These are phyloP conservation scores for Eucalyptus rudis DNA, from an alignment of 345 rosid genomes.

Conservation along the genomic window DNA sequence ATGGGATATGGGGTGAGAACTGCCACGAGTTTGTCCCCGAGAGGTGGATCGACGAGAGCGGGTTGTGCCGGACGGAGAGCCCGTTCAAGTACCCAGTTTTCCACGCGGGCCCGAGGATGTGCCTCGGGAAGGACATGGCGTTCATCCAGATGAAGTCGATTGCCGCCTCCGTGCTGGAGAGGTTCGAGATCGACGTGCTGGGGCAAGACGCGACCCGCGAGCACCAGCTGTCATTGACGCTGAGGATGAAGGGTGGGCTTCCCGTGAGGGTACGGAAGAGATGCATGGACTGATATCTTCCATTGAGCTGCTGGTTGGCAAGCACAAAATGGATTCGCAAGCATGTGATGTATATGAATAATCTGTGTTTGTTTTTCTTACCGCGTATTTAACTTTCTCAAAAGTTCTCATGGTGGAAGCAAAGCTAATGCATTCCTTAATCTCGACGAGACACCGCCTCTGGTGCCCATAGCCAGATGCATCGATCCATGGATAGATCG, in stretches of 20 bases:
- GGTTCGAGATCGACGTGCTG: constrained; percentile 1
- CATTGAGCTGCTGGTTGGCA: neutral
- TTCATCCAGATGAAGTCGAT: constrained; percentile 30
- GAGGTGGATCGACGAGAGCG: constrained; percentile 16
- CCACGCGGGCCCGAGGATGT: constrained; percentile 35
- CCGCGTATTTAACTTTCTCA: neutral
- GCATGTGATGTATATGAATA: neutral
- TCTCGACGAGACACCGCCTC: neutral
- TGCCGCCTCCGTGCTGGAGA: constrained; percentile 7
- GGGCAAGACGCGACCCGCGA: neutral
- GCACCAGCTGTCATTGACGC: constrained; percentile 7
- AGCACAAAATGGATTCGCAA: neutral
- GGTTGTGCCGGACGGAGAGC: constrained; percentile 9
- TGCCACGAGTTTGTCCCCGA: constrained; percentile 23
- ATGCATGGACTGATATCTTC: neutral
- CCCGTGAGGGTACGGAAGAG: neutral
- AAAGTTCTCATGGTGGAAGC: neutral
- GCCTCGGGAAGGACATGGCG: constrained; percentile 30
- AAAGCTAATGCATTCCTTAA: neutral
- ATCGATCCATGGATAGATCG: neutral
- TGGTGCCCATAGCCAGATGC: neutral
- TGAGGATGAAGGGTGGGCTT: constrained; percentile 17
- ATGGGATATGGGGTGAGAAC: constrained; percentile 28
- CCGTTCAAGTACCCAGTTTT: constrained; percentile 22
- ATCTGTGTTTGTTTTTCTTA: neutral